Percentiles rank a stretch among this genome's conserved stretches.
These are phyloP conservation scores for Phytophthora podocarpi DNA, from an alignment of 352 stramenopile species.

Conservation along the genomic window DNA sequence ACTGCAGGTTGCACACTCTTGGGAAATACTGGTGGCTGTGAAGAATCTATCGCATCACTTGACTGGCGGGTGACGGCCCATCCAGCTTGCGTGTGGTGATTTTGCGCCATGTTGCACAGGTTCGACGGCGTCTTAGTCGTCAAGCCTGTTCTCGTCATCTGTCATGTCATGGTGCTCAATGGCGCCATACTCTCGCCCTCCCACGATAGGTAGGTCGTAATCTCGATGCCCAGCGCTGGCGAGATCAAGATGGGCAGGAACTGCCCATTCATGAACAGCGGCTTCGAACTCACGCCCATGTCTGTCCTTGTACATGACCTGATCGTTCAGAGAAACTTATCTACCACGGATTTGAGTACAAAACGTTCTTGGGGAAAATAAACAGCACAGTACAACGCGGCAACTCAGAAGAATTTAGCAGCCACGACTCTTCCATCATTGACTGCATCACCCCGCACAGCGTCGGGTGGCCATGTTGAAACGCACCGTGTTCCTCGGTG, in stretches of 20 bases:
- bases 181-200: not conserved
- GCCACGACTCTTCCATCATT: too few relatives aligned
- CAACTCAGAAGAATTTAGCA: too few relatives aligned
- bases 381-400: too few relatives aligned
- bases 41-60: not conserved
- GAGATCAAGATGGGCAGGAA: not conserved
- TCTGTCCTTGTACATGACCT: constrained; percentile 1
- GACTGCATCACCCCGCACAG: too few relatives aligned
- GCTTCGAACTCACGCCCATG: not conserved
- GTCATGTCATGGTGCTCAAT: not conserved
- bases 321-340: constrained; percentile 1
- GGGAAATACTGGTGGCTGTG: not conserved
- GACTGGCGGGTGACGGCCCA: not conserved
- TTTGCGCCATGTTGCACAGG: not conserved
- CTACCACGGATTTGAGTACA: too few relatives aligned
- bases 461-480: too few relatives aligned
- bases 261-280: not conserved
- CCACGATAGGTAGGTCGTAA: constrained; percentile 10
- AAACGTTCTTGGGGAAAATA: too few relatives aligned
- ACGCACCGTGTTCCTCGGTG: too few relatives aligned
- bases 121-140: not conserved
- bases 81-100: not conserved
- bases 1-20: not conserved
- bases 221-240: not conserved
- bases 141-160: not conserved